Evolutionary conservation across 2,329 filamentous ascomycete species (phyloP).

Genomic region (Colletotrichum melonis): DNA sequence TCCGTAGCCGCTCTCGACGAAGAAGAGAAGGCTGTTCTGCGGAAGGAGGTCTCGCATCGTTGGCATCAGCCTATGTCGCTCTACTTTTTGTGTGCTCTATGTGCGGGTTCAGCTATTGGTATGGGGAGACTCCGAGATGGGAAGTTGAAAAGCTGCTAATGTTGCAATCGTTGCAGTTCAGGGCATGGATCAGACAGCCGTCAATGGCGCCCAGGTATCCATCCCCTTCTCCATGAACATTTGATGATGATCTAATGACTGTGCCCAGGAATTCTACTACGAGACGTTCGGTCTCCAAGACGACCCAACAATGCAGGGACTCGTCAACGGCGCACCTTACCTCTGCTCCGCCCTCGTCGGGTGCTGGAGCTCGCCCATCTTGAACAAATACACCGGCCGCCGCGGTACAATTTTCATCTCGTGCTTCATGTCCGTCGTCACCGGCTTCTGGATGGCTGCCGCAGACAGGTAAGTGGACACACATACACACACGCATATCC

Average conservation of each 20-base stretch:
- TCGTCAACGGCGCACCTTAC: conserved; percentile 66
- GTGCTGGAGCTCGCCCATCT: conserved; percentile 49
- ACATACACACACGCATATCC: conserved; percentile 38
- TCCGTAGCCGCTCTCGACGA: conserved; percentile 41
- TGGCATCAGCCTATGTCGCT: conserved; percentile 48
- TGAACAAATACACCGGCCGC: conserved; percentile 72
- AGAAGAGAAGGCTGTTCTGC: conserved; percentile 43
- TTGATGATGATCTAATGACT: conserved; percentile 39
- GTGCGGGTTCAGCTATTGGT: conserved; percentile 57
- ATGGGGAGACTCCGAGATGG: neutral
- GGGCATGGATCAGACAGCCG: conserved; percentile 74
- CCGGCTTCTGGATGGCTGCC: conserved; percentile 66
- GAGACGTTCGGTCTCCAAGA: conserved; percentile 47
- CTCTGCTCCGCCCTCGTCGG: conserved; percentile 58
- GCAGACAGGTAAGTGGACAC: conserved; percentile 60
- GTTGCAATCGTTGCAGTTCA: conserved; percentile 47
- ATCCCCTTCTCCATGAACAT: conserved; percentile 53
- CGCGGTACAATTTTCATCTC: conserved; percentile 74
- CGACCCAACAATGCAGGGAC: conserved; percentile 58
- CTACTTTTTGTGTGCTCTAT: conserved; percentile 49
- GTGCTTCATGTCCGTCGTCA: conserved; percentile 63
- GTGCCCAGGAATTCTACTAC: conserved; percentile 49
- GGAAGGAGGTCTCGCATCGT: conserved; percentile 43
- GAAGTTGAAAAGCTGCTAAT: neutral
- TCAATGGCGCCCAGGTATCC: conserved; percentile 72